A percentile compares a stretch with the other conserved stretches of the same genome.
phyloP scores from a whole-genome alignment of 2,329 filamentous ascomycete species.

The Pyrenochaeta sp. region DNA sequence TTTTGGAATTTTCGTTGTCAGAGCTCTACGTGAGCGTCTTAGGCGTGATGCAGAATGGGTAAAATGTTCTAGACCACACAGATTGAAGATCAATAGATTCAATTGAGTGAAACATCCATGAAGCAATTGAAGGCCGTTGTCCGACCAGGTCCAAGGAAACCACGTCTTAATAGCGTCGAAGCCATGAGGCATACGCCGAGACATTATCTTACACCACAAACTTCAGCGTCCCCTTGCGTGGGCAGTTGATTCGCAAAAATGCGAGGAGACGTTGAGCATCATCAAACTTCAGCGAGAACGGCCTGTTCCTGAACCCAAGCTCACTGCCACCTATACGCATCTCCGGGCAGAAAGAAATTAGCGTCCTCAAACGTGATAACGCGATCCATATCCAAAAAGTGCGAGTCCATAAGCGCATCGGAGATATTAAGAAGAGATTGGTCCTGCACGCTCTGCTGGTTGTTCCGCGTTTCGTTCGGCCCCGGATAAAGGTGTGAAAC shows the following conservation, averaged over 20 bases:
- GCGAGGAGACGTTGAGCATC: not conserved
- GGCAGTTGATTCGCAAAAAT: not conserved
- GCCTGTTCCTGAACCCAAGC: not conserved
- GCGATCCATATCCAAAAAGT: conserved; percentile 43
- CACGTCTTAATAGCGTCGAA: too few species aligned
- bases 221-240: too few species aligned
- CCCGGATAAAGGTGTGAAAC: not conserved
- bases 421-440: conserved; percentile 39
- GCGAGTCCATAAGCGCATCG: conserved; percentile 42
- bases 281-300: not conserved
- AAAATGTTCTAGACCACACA: too few species aligned
- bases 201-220: too few species aligned
- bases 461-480: conserved; percentile 1
- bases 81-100: too few species aligned
- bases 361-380: conserved; percentile 47
- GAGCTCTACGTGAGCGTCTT: too few species aligned
- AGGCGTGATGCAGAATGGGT: too few species aligned
- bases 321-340: conserved; percentile 37
- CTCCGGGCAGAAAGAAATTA: conserved; percentile 42
- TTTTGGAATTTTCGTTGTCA: too few species aligned
- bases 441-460: conserved; percentile 33
- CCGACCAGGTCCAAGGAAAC: too few species aligned
- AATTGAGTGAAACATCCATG: too few species aligned
- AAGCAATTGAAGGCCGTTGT: too few species aligned
- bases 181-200: too few species aligned